phyloP scores from a whole-genome alignment of 495 filamentous ascomycete species.

The Eremomyces bilateralis region DNA sequence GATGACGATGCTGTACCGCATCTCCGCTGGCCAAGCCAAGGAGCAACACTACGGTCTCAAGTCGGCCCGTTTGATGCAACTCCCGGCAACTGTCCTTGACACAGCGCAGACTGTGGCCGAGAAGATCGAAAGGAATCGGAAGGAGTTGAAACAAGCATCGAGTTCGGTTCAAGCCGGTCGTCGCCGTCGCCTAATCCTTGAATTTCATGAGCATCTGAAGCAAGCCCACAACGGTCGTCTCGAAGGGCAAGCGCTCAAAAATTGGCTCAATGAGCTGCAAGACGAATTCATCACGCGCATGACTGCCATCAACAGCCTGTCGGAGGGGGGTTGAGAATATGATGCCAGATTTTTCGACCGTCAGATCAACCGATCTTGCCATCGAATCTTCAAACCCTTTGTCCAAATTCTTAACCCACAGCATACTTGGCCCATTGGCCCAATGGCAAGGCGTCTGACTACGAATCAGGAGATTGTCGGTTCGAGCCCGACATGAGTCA shows the following conservation, averaged over 20 bases:
- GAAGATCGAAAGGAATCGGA: conserved; percentile 31
- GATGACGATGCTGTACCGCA: conserved; percentile 75
- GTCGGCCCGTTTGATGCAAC: conserved; percentile 51
- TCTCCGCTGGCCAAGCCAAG: conserved; percentile 44
- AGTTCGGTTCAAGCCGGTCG: conserved; percentile 31
- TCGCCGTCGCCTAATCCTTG: conserved; percentile 50
- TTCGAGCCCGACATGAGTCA: no score
- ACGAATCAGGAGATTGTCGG: no score
- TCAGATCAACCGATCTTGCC: no score
- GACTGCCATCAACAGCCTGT: conserved; percentile 38
- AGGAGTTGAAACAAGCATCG: conserved; percentile 33
- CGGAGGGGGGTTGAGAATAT: no score
- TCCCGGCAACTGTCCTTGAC: conserved; percentile 44
- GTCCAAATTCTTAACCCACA: no score
- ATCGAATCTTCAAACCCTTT: no score
- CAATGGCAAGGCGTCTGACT: no score
- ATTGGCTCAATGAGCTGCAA: conserved; percentile 49
- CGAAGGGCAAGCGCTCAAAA: conserved; percentile 35
- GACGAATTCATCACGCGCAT: conserved; percentile 56
- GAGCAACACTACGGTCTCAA: conserved; percentile 61
- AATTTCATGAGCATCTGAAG: conserved; percentile 49
- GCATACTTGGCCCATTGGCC: no score
- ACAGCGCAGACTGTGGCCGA: conserved; percentile 42
- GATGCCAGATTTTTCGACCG: no score
- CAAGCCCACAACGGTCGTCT: conserved; percentile 48